Evolutionary conservation across 2,329 filamentous ascomycete species (phyloP), one percentile per base, ranked within the genome.

Genomic region (Penicillium italicum): DNA sequence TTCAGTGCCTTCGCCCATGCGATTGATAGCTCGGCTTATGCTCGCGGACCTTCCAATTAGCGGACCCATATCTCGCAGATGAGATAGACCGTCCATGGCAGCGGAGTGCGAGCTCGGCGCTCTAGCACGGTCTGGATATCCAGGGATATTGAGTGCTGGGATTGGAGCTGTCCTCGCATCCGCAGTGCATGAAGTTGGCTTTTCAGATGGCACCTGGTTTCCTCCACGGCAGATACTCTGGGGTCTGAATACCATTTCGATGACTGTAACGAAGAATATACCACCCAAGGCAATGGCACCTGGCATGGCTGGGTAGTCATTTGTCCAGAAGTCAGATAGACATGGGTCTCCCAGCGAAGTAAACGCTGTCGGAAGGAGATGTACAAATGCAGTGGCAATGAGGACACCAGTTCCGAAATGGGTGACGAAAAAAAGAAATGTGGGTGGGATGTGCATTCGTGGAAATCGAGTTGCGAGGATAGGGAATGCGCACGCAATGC

Each of bases 361-460:
- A 38, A 89, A 89, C 0, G 87, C 86, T 26, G 83, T 89, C 51
- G 84, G 86, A 4, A 88, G 80, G 12, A 88, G 79, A 74, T 93
- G 89, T 26, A 93, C 89, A 67, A 94, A 94, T 53, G 90, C 89
- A 1, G 90, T 94, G 11, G 90, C 89, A 59, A 94, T 87, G n/a
- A 94, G 78, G 20, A 94, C 90, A 56, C 90, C 90, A 1, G 90
- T 94, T 67, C 90, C 88, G 62, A 90, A 88, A 74, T 91, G 88
- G 61, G 88, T 84, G 65, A 85, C 86, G 60, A 67, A 66, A 26
- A 69, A 69, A 6, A 69, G 59, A 24, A 65, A 66, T 2, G 62
- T 60, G 0, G 79, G 80, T 50, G 86, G 85, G 52, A 82, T 81
- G 49, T 78, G 80, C 53, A 85, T 79, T 46, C 80, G 79, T 36